Conservation (phyloP, 2,329 filamentous ascomycete species). For the Pseudogymnoascus sp. region DNA sequence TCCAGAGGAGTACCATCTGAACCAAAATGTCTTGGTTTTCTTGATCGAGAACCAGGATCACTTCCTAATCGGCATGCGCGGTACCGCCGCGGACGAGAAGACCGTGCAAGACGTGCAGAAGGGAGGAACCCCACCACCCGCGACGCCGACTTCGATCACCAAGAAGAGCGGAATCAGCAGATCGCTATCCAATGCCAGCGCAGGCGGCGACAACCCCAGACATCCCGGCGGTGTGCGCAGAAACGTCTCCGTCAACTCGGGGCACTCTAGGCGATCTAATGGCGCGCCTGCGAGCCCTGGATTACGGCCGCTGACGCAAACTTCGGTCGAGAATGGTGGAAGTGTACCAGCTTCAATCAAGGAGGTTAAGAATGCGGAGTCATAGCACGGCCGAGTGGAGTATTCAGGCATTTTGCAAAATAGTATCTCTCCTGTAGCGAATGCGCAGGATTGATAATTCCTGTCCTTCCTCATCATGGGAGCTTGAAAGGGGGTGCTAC, state of each 20-base stretch:
- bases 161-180: constrained; percentile 56
- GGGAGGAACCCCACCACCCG: constrained; percentile 52
- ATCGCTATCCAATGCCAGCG: constrained; percentile 82
- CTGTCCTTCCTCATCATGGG: neutral
- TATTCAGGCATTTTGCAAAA: neutral
- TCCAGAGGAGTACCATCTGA: constrained; percentile 85
- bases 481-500: neutral
- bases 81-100: constrained; percentile 87
- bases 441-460: neutral
- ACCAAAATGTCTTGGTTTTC: constrained; percentile 95
- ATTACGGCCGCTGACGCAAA: constrained; percentile 46
- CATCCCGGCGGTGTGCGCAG: constrained; percentile 73
- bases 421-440: neutral
- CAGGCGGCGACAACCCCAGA: constrained; percentile 77
- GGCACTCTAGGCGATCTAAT: constrained; percentile 69
- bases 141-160: constrained; percentile 43
- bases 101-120: constrained; percentile 59
- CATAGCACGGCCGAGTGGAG: neutral
- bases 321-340: constrained; percentile 41
- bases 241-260: constrained; percentile 90
- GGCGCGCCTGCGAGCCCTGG: constrained; percentile 62
- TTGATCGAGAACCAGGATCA: constrained; percentile 97
- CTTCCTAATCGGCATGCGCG: constrained; percentile 97
- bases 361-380: constrained; percentile 50
- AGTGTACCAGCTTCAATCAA: constrained; percentile 44